Percentiles rank a stretch among this genome's conserved stretches.
These are phyloP conservation scores for Huntiella decipiens DNA, from an alignment of 2,329 filamentous ascomycete species.

Conservation along the genomic window DNA sequence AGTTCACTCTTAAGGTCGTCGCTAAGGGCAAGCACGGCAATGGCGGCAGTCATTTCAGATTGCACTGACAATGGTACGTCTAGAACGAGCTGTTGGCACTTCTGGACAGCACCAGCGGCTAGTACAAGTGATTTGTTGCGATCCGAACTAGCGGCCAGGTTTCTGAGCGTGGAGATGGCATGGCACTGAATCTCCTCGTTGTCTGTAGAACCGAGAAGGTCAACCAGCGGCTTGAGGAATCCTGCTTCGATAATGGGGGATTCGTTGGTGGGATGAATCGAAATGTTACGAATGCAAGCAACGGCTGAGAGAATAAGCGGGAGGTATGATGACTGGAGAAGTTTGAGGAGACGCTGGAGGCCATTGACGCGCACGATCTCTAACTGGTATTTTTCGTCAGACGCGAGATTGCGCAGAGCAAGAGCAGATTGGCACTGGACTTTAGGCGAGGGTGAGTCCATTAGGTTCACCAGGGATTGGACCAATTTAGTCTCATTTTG, in stretches of 20 bases:
- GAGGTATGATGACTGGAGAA: conserved; percentile 87
- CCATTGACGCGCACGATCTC: conserved; percentile 88
- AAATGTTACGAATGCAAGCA: conserved; percentile 96
- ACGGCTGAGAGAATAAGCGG: conserved; percentile 92
- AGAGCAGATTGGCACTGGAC: conserved; percentile 95
- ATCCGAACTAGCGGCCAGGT: conserved; percentile 89
- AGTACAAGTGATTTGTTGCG: conserved; percentile 95
- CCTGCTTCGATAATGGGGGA: conserved; percentile 97
- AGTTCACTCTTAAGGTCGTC: conserved; percentile 90
- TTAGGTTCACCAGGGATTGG: conserved; percentile 81
- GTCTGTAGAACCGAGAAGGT: conserved; percentile 82
- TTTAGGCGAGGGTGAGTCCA: conserved; percentile 94
- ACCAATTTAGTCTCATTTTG: conserved; percentile 82
- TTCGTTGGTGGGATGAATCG: conserved; percentile 93
- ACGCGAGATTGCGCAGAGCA: conserved; percentile 83
- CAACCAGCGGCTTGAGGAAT: conserved; percentile 83
- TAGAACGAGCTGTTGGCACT: conserved; percentile 92
- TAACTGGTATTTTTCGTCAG: conserved; percentile 95
- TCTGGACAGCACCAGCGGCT: conserved; percentile 90
- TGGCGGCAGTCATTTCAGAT: conserved; percentile 98
- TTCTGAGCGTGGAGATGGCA: conserved; percentile 88
- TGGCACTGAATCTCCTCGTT: conserved; percentile 99
- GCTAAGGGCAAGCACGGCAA: conserved; percentile 84
- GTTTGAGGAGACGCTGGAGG: conserved; percentile 63
- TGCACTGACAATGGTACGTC: conserved; percentile 88